A percentile compares a stretch with the other conserved stretches of the same genome.
Conservation (phyloP, 1,284 basidiomycete genomes). For the Volvariella volvacea region DNA sequence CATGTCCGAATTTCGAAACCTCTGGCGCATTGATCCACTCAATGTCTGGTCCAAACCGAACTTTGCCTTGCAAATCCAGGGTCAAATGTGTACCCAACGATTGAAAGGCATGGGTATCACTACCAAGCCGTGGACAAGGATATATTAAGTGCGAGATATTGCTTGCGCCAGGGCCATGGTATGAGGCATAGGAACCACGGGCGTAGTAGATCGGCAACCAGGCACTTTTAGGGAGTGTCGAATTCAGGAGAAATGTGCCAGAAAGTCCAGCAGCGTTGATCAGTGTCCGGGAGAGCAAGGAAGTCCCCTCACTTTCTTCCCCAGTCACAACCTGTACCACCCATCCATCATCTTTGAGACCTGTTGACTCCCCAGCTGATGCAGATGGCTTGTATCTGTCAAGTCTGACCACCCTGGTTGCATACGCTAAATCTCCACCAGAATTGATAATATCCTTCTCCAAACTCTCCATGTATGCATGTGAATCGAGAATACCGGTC, state of each 20-base stretch:
- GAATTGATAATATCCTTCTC: slow-evolving; percentile 74
- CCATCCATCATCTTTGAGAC: slow-evolving; percentile 49
- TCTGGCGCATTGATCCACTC: slow-evolving; percentile 71
- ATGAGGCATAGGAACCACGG: slow-evolving; percentile 83
- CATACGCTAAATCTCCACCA: slow-evolving; percentile 71
- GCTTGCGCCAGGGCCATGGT: slow-evolving; percentile 68
- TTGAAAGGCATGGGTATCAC: slow-evolving; percentile 56
- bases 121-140: slow-evolving; percentile 71
- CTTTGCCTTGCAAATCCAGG: slow-evolving; percentile 80
- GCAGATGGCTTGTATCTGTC: slow-evolving; percentile 47
- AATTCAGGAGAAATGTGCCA: slow-evolving; percentile 65
- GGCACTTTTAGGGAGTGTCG: slow-evolving; percentile 49
- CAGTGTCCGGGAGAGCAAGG: slow-evolving; percentile 78
- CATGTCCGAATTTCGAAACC: slow-evolving; percentile 18
- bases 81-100: slow-evolving; percentile 90
- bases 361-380: slow-evolving; percentile 9
- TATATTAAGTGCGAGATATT: slow-evolving; percentile 79
- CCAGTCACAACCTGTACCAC: slow-evolving; percentile 62
- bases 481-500: slow-evolving; percentile 91
- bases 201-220: slow-evolving; percentile 70
- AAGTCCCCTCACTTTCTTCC: slow-evolving; percentile 44
- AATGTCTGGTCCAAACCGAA: slow-evolving; percentile 92
- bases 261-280: slow-evolving; percentile 89
- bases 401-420: slow-evolving; percentile 84
- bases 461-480: slow-evolving; percentile 73